Evolutionary conservation across 345 rosid genomes (phyloP), one percentile per base, ranked within the genome.

Genomic region (Hibiscus mutabilis): DNA sequence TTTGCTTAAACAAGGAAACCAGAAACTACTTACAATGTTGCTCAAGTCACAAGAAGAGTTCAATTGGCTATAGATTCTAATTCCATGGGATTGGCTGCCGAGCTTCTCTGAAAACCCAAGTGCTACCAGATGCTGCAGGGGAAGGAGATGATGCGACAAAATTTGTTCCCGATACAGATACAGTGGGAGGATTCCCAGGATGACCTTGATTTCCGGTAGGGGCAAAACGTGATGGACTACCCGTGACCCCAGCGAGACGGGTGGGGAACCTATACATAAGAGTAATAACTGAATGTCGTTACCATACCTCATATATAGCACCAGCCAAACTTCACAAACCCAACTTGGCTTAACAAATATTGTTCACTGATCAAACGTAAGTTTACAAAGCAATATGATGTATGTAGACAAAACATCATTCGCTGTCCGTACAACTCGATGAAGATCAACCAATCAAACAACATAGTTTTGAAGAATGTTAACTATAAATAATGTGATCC

Each of bases 111-210:
- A 86, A 91, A 51, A 87, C 89, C 25, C 92, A 90, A 69, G 95
- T 94, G 69, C 98, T 91, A 47, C 97, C 97, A 44, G 93, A 91
- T 72, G 96, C 95, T 68, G 88, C 97, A 15, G 98, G 97, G 18
- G 95, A 94, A 66, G 98, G 98, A 27, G 98, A 88, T 57, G 96
- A 94, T 29, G 89, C 85, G 10, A 87, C 27, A 63, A 88, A 90
- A 80, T 85, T 91, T 80, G 91, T 89, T 72, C 97, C 98, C 3
- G 97, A 87, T 4, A 85, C 83, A 74, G 92, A 91, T 25, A 88
- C 85, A 2, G 88, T n/a, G 4, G 86, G 82, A 18, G 65, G 79
- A 74, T 84, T 85, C 15, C 79, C 83, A 12, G 88, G 84, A 72
- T 81, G 84, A 42, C 82, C 80, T 70, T 77, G 88, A 42, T 72